Evolutionary conservation across 345 rosid species (phyloP).

Genomic region (Camelina laxa): DNA sequence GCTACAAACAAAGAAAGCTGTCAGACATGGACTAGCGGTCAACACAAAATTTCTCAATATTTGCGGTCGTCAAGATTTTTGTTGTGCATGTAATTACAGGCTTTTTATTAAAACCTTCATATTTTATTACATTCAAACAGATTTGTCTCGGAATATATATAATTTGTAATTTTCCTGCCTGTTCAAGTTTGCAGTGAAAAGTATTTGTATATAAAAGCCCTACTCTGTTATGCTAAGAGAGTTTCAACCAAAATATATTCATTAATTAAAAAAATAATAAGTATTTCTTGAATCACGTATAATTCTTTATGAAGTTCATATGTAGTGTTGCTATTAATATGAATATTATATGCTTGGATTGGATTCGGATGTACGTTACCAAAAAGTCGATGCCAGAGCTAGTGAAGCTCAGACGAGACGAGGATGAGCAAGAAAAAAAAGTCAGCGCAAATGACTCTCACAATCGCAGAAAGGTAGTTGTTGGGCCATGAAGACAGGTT

Average conservation of each 20-base stretch:
- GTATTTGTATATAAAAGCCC: background rate
- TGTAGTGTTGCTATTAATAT: background rate
- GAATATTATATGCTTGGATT: background rate
- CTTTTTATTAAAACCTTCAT: background rate
- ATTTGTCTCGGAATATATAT: background rate
- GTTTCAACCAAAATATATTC: background rate
- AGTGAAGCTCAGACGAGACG: too few relatives aligned
- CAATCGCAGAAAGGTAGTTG: background rate
- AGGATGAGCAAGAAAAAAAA: too few relatives aligned
- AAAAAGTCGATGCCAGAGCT: background rate
- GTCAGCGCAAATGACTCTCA: too few relatives aligned
- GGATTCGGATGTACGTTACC: background rate
- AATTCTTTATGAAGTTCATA: background rate
- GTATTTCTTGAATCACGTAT: background rate
- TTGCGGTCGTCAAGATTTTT: background rate
- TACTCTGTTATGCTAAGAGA: background rate
- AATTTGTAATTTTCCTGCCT: background rate
- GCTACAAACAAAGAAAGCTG: background rate
- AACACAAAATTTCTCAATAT: background rate
- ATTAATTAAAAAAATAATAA: too few relatives aligned
- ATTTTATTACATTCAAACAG: background rate
- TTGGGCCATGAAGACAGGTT: constrained; percentile 1
- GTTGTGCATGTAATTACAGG: background rate
- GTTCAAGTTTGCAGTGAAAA: background rate
- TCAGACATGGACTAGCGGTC: background rate